Evolutionary conservation across 441 rosid genomes (phyloP), one percentile per base, ranked within the genome.

Genomic region (Gossypium trilobum): DNA sequence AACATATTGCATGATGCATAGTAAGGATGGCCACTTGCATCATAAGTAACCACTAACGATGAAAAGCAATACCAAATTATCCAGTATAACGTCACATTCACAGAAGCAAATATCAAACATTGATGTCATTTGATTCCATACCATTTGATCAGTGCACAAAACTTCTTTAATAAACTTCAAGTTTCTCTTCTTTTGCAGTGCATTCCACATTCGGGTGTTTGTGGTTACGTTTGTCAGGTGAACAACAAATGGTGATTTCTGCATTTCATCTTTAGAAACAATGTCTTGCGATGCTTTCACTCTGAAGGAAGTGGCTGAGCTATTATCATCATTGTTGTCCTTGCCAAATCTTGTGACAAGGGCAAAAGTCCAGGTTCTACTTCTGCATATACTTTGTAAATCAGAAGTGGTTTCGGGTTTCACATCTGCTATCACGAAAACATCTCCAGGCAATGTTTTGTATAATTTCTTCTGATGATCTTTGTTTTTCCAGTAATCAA

Each of bases 131-230:
- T 51, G 56, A 51, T 51, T 19, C 9, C 83, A 33, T 79, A 85
- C 95, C 84, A 19, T 19, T 17, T 59, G 68, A 74, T 80, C 78
- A 20, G n/a, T 23, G 48, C 76, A 69, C 57, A 87, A 68, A 65
- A 82, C 69, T 75, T 83, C 73, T 25, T 82, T 19, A 55, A 87
- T 39, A 1, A 91, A 59, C 51, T 55, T 56, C 11, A 54, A 19
- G 8, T 74, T 83, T 22, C 78, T 0, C 39, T 1, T 7, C 72
- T 44, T 74, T 71, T 82, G 88, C 77, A 89, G 44, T 42, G 87
- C 81, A 1, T 73, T 76, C 94, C 92, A 89, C 19, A 85, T 89
- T 60, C 90, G 74, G 33, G 56, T 81, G 80, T 78, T 77, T 31
- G 97, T 78, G 1, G 83, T 78, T 17, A 81, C 25, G 73, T 51